phyloP scores from a whole-genome alignment of 768 basidiomycete genomes.

The Strobilomyces echinocephalus region DNA sequence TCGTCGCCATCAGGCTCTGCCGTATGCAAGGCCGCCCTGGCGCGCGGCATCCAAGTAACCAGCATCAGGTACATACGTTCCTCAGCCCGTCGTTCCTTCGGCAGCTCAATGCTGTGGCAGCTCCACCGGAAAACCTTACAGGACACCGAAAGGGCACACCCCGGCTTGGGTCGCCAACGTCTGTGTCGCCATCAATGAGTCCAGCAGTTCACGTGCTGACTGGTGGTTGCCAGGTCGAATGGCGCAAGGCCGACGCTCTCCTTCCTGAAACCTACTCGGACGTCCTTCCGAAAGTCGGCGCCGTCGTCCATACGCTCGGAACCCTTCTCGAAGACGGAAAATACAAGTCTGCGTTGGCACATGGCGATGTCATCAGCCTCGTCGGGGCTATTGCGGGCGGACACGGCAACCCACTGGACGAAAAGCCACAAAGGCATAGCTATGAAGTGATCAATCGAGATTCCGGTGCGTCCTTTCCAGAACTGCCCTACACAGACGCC shows the following conservation, averaged over 20 bases:
- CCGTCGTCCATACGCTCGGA: conserved; percentile 92
- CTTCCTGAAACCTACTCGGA: conserved; percentile 66
- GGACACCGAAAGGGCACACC: conserved; percentile 82
- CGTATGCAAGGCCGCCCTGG: conserved; percentile 82
- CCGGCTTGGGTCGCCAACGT: conserved; percentile 85
- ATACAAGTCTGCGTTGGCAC: conserved; percentile 74
- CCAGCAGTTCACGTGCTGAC: conserved; percentile 3
- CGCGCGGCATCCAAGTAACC: conserved; percentile 79
- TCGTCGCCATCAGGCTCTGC: conserved; percentile 66
- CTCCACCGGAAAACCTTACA: conserved; percentile 81
- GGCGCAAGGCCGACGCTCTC: conserved; percentile 82
- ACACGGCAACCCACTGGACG: conserved; percentile 57
- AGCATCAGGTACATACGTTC: conserved; percentile 76
- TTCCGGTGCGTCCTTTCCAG: conserved; percentile 56
- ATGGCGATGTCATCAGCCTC: conserved; percentile 52
- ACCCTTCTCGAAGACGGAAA: conserved; percentile 74
- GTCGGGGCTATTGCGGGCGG: conserved; percentile 44
- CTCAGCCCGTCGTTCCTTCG: neutral
- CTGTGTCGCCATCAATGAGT: conserved; percentile 13
- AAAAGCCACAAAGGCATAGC: conserved; percentile 36
- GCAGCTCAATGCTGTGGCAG: conserved; percentile 36
- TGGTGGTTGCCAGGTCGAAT: conserved; percentile 60
- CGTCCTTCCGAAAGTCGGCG: conserved; percentile 60
- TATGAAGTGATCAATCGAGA: conserved; percentile 89
- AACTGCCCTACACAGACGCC: conserved; percentile 1